Base-by-base conservation (phyloP, 768 basidiomycete species). In the Dacryopinax primogenitus region DNA sequence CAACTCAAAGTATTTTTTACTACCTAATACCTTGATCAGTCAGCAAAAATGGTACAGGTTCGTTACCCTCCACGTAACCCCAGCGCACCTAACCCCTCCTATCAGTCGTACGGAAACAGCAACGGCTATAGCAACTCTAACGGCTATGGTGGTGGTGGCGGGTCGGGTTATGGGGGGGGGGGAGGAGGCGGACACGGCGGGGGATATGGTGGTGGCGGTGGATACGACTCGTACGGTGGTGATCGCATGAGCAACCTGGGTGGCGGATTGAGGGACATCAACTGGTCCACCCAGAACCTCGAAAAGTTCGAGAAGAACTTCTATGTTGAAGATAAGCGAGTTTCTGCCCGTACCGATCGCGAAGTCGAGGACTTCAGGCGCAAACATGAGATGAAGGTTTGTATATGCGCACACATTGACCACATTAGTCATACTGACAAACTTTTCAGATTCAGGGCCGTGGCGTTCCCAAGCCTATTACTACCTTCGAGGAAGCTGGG, bases 291-390 rank as follows among this genome's bases (percentile, higher is more conserved):
- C 41, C 79, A 84, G 51, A 85, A 84, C 67, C 78, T 96, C 65
- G 82, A 86, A 71, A 86, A 83, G 70, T 98, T 99, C 69, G 95
- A 98, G 77, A 99, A 98, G 80, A 97, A 98, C 80, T 99, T 95
- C 70, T 95, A 95, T 70, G 79, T 86, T 51, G 93, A 99, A 75
- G 91, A 97, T 75, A 86, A 88, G 72, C 83, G 85, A 32, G 90
- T 98, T 45, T 76, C 85, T 21, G 78, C 81, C 33, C 86, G 87
- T 68, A 84, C 80, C 63, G 92, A 97, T 16, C 80, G 84, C 62
- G 95, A 99, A 71, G 82, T 97, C 64, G 88, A 91, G 64, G 92
- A 92, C 58, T 98, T 94, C 77, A 81, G 88, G 67, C 81, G 83
- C 28, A 68, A 68, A 62, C 92, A 96, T 75, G 89, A 94, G 75